Evolutionary conservation across 768 basidiomycete species (phyloP).

Genomic region (Lentinula aciculospora): DNA sequence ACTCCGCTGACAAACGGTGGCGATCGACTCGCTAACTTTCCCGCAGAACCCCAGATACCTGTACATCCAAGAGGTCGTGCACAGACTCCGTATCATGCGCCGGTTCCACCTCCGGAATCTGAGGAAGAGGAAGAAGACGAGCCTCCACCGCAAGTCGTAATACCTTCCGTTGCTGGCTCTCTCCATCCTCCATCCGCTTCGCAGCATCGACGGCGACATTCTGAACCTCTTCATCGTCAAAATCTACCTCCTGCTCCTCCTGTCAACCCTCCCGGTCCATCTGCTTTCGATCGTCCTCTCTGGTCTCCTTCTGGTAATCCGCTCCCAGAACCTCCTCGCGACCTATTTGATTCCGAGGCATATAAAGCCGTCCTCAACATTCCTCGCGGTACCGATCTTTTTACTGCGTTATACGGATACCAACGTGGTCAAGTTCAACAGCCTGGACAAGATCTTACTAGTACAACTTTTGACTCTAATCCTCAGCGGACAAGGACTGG

Average conservation of each 20-base stretch:
- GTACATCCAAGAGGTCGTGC: not conserved
- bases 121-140: not conserved
- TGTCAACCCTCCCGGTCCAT: constrained; percentile 20
- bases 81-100: constrained; percentile 7
- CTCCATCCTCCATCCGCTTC: not conserved
- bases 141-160: not conserved
- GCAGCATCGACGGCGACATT: not conserved
- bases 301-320: constrained; percentile 38
- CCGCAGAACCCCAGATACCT: not conserved
- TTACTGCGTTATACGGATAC: constrained; percentile 25
- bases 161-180: not conserved
- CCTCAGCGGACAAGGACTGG: constrained; percentile 14
- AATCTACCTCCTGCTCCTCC: constrained; percentile 26
- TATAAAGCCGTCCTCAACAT: constrained; percentile 52
- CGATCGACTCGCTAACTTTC: constrained; percentile 3
- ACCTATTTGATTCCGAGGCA: constrained; percentile 53
- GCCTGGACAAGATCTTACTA: constrained; percentile 1
- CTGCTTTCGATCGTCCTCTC: constrained; percentile 23
- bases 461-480: not conserved
- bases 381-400: constrained; percentile 37
- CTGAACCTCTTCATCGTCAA: constrained; percentile 7
- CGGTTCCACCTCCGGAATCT: not conserved
- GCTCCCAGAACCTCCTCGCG: constrained; percentile 56
- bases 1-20: not conserved
- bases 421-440: not conserved